A percentile compares a stretch with the other conserved stretches of the same genome.
Evolutionary conservation across 257 asterid species (phyloP).

Genomic region (Plectranthus barbatus): DNA sequence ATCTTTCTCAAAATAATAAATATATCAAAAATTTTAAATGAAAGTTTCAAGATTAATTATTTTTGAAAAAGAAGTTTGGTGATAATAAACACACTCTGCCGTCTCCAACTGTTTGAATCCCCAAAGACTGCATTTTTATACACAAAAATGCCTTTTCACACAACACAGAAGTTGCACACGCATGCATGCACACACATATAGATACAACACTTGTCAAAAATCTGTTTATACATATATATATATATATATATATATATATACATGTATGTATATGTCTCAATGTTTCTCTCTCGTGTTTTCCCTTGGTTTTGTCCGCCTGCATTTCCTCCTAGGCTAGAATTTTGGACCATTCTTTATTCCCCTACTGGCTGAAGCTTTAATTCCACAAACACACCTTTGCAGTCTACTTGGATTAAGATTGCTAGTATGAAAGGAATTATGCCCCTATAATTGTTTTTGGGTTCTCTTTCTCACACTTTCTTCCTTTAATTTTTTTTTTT

Average conservation of each 20-base stretch:
- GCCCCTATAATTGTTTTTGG: neutral
- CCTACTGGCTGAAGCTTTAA: conserved; percentile 1
- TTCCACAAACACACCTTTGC: neutral
- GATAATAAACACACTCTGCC: neutral
- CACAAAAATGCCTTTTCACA: neutral
- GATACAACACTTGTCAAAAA: conserved; percentile 19
- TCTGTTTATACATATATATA: neutral
- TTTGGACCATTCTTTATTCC: conserved; percentile 9
- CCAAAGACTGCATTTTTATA: neutral
- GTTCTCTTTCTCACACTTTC: neutral
- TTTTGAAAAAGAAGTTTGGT: neutral
- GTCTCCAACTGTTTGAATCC: neutral
- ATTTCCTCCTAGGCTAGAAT: conserved; percentile 16
- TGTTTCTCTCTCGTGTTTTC: conserved; percentile 16
- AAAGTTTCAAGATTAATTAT: neutral
- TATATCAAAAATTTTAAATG: too few relatives aligned
- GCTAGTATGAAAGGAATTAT: neutral
- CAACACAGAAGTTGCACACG: neutral
- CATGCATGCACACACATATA: conserved; percentile 12
- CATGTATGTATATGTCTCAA: neutral
- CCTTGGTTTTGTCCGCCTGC: conserved; percentile 21
- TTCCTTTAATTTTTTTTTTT: neutral
- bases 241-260: neutral
- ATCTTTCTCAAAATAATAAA: too few relatives aligned
- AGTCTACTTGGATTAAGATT: neutral